Percentiles rank a stretch among this genome's conserved stretches.
phyloP scores from a whole-genome alignment of 1,284 basidiomycete genomes.

The Malassezia brasiliensis region DNA sequence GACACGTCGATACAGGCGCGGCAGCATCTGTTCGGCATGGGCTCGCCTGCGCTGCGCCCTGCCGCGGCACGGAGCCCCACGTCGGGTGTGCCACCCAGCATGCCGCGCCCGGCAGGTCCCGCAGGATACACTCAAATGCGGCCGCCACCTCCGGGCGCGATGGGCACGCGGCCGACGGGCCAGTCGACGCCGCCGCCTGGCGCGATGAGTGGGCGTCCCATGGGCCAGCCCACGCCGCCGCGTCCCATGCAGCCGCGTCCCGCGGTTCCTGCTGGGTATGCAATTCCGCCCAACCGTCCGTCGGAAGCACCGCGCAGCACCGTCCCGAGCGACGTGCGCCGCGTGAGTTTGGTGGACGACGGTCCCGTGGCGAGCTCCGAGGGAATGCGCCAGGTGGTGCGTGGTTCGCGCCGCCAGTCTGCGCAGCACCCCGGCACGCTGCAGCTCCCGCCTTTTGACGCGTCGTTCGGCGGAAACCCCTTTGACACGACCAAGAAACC shows the following conservation, averaged over 20 bases:
- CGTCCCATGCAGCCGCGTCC: slow-evolving; percentile 18
- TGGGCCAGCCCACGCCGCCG: neutral
- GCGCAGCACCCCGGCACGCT: neutral
- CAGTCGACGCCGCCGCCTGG: neutral
- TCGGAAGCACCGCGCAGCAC: neutral
- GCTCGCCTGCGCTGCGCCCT: slow-evolving; percentile 4
- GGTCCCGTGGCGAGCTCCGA: slow-evolving; percentile 36
- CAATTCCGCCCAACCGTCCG: neutral
- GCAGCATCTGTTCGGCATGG: slow-evolving; percentile 15
- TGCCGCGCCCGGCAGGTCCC: neutral
- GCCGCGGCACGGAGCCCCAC: neutral
- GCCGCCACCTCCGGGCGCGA: slow-evolving; percentile 22
- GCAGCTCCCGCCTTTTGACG: neutral
- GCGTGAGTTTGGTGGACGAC: slow-evolving; percentile 44
- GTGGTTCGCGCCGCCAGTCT: slow-evolving; percentile 35
- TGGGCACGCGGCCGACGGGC: neutral
- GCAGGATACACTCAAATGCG: neutral
- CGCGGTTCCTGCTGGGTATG: neutral
- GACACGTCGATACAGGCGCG: slow-evolving; percentile 6
- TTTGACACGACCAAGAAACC: neutral
- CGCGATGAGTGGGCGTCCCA: no score
- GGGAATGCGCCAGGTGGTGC: slow-evolving; percentile 37
- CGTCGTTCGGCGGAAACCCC: slow-evolving; percentile 1
- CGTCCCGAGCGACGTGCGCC: slow-evolving; percentile 13
- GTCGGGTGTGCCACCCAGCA: neutral